Conservation (phyloP, 2,329 filamentous ascomycete genomes). For the Plectosphaerella plurivora region DNA sequence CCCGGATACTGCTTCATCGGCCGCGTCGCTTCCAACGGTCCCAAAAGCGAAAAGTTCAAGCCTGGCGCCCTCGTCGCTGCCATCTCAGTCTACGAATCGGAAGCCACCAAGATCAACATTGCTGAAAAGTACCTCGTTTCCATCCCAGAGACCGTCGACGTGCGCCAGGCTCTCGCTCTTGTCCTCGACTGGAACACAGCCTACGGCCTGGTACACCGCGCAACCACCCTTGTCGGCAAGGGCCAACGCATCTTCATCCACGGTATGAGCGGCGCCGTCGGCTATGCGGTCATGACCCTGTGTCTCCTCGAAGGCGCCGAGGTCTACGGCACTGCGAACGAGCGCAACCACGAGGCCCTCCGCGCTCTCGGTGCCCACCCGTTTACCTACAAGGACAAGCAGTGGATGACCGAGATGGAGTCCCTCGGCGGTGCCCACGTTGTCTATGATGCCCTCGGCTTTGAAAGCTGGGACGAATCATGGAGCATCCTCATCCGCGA, state of each 20-base stretch:
- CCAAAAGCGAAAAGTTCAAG: slow-evolving; percentile 17
- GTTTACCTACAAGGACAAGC: slow-evolving; percentile 42
- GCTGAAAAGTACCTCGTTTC: slow-evolving; percentile 38
- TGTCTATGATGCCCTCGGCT: slow-evolving; percentile 43
- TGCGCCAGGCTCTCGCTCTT: slow-evolving; percentile 31
- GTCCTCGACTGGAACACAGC: slow-evolving; percentile 40
- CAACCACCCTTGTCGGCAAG: slow-evolving; percentile 27
- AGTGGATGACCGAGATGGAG: slow-evolving; percentile 42
- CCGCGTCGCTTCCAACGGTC: slow-evolving; percentile 29
- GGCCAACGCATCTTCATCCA: slow-evolving; percentile 45
- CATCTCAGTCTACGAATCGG: slow-evolving; percentile 32
- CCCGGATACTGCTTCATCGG: slow-evolving; percentile 44
- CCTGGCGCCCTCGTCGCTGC: slow-evolving; percentile 27
- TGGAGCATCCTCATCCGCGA: slow-evolving; percentile 32
- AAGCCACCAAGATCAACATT: slow-evolving; percentile 39
- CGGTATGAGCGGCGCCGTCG: slow-evolving; percentile 45
- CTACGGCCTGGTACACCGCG: slow-evolving; percentile 27
- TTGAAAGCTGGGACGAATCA: slow-evolving; percentile 43
- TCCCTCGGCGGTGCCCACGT: slow-evolving; percentile 37
- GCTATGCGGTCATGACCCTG: slow-evolving; percentile 33
- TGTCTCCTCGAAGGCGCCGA: slow-evolving; percentile 36
- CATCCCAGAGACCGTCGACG: slow-evolving; percentile 33
- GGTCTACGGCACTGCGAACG: slow-evolving; percentile 44
- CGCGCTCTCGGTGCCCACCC: slow-evolving; percentile 30
- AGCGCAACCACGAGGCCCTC: slow-evolving; percentile 36